Conservation (phyloP, 2,329 filamentous ascomycete genomes). For the Monosporascus sp. region DNA sequence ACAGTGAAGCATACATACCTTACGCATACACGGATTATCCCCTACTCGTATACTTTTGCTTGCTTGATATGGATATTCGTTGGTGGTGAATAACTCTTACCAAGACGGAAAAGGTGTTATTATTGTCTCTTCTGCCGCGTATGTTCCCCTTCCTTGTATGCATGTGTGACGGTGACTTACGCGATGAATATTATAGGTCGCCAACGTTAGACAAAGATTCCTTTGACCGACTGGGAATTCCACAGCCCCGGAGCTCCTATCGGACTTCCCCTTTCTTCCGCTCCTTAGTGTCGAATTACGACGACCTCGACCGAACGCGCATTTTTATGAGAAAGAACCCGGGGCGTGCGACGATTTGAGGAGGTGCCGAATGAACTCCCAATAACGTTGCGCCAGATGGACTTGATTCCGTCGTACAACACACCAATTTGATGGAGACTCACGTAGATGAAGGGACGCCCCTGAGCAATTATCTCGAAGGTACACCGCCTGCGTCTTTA, state of each 20-base stretch:
- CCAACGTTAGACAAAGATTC: background rate
- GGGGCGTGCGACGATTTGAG: background rate
- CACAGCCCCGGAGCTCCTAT: background rate
- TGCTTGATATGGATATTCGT: background rate
- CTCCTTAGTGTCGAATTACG: background rate
- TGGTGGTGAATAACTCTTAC: too few species aligned
- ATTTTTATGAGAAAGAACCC: background rate
- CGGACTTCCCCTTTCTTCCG: background rate
- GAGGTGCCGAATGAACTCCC: background rate
- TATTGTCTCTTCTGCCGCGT: background rate
- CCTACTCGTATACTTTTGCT: background rate
- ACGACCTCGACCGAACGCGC: too few species aligned
- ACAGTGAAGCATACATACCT: too few species aligned
- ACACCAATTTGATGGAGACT: conserved; percentile 28
- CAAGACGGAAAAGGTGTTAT: too few species aligned
- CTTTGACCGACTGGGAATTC: background rate
- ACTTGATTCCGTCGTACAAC: conserved; percentile 20
- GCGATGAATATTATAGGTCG: background rate
- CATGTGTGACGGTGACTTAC: background rate
- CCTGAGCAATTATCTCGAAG: conserved; percentile 30
- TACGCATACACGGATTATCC: too few species aligned
- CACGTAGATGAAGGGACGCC: conserved; percentile 29
- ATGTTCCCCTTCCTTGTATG: background rate
- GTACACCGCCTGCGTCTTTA: conserved; percentile 15
- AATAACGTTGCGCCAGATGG: conserved; percentile 24